phyloP scores from a whole-genome alignment of 139 green algal species.

The Tetradesmus obliquus region DNA sequence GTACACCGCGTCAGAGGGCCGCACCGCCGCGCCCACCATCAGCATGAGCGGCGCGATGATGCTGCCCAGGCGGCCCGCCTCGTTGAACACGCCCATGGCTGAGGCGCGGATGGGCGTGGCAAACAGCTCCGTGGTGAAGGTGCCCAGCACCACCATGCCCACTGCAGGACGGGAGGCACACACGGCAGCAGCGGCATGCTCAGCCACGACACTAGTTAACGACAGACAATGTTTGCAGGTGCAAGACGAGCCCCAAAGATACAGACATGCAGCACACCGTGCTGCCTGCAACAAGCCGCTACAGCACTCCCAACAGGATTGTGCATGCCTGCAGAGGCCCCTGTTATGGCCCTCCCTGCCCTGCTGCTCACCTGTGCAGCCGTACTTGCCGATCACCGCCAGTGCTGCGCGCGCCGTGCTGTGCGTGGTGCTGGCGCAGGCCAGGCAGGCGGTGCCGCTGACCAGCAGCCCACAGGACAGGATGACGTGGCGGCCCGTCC shows the following conservation, averaged over 20 bases:
- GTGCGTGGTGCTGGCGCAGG: constrained; percentile 38
- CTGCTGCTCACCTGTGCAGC: constrained; percentile 42
- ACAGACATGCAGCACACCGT: background rate
- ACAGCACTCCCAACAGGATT: too few species aligned
- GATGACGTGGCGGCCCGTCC: constrained; percentile 30
- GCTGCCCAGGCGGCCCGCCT: constrained; percentile 42
- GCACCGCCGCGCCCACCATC: constrained; percentile 42
- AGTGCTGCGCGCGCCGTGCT: constrained; percentile 29
- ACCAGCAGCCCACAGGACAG: constrained; percentile 16
- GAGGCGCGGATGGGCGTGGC: constrained; percentile 48
- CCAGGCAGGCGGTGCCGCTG: constrained; percentile 21
- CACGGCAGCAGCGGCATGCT: background rate
- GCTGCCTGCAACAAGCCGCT: too few species aligned
- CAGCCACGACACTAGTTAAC: background rate
- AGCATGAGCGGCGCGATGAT: constrained; percentile 59
- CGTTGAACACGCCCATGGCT: constrained; percentile 53
- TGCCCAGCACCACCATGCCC: constrained; percentile 56
- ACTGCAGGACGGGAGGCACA: background rate
- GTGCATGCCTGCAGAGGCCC: too few species aligned
- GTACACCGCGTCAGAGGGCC: background rate
- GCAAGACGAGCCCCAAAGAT: background rate
- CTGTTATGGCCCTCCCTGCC: too few species aligned
- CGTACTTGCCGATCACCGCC: constrained; percentile 57
- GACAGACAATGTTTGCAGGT: background rate
- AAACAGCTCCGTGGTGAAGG: constrained; percentile 60